phyloP scores from a whole-genome alignment of 345 rosid genomes.

The Dovyalis caffra region DNA sequence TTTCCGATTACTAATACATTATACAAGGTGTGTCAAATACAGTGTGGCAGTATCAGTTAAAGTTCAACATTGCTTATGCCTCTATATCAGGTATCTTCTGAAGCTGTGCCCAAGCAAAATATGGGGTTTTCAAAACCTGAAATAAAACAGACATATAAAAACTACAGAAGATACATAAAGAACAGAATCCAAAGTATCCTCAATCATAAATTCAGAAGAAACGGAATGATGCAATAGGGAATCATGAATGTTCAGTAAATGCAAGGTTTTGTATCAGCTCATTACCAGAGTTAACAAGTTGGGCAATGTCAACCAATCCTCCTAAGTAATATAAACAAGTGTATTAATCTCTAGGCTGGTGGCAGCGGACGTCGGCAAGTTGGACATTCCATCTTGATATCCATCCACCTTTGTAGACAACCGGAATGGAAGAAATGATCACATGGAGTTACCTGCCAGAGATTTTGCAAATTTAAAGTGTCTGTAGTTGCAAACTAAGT shows the following conservation, averaged over 20 bases:
- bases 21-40: slow-evolving; percentile 27
- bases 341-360: slow-evolving; percentile 52
- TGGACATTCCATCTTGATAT: slow-evolving; percentile 99
- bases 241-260: no score
- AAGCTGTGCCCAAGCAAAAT: slow-evolving; percentile 20
- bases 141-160: not conserved
- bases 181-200: not conserved
- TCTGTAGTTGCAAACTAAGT: not conserved
- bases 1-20: slow-evolving; percentile 3
- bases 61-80: slow-evolving; percentile 16
- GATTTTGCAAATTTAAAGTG: slow-evolving; percentile 8
- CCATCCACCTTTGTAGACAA: slow-evolving; percentile 99
- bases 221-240: not conserved
- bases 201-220: not conserved
- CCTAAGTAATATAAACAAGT: slow-evolving; percentile 34
- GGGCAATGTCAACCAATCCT: slow-evolving; percentile 29
- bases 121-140: slow-evolving; percentile 28
- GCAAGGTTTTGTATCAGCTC: slow-evolving; percentile 5
- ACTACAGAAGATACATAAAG: not conserved
- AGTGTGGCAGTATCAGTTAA: slow-evolving; percentile 11
- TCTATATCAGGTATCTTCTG: slow-evolving; percentile 26
- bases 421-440: slow-evolving; percentile 94
- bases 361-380: slow-evolving; percentile 95
- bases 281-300: slow-evolving; percentile 30
- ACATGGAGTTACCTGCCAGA: slow-evolving; percentile 84